Evolutionary conservation across 257 asterid genomes (phyloP).

Genomic region (Gentiana dahurica): DNA sequence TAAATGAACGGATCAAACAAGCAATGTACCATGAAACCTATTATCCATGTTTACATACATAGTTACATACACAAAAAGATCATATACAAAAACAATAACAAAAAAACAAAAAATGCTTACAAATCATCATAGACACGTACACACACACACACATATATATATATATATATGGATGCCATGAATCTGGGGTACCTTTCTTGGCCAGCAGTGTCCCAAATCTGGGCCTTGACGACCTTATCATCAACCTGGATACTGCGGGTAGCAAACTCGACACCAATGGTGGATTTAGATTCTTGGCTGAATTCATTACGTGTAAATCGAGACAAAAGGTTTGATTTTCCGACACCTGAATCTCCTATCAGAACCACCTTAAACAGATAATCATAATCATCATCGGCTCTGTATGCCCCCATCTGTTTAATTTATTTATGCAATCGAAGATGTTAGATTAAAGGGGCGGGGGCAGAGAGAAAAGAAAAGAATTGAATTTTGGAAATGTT

Average conservation of each 20-base stretch:
- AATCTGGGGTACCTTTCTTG: slow-evolving; percentile 47
- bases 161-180: too few relatives aligned
- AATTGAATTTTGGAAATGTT: background rate
- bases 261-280: slow-evolving; percentile 83
- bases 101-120: too few relatives aligned
- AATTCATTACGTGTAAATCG: slow-evolving; percentile 70
- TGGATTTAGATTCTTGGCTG: slow-evolving; percentile 70
- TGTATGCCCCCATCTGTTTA: slow-evolving; percentile 43
- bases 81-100: too few relatives aligned
- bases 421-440: background rate
- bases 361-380: slow-evolving; percentile 71
- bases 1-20: too few relatives aligned
- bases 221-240: slow-evolving; percentile 72
- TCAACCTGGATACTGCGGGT: slow-evolving; percentile 68
- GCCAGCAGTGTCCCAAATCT: slow-evolving; percentile 91
- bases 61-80: too few relatives aligned
- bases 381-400: slow-evolving; percentile 85
- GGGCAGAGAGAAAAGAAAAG: background rate
- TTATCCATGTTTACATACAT: too few relatives aligned
- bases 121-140: too few relatives aligned
- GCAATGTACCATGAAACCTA: too few relatives aligned
- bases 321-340: slow-evolving; percentile 68
- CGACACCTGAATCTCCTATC: slow-evolving; percentile 83
- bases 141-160: too few relatives aligned
- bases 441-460: background rate